Conservation (phyloP, 2,329 filamentous ascomycete genomes). For the Aspergillus calidoustus region DNA sequence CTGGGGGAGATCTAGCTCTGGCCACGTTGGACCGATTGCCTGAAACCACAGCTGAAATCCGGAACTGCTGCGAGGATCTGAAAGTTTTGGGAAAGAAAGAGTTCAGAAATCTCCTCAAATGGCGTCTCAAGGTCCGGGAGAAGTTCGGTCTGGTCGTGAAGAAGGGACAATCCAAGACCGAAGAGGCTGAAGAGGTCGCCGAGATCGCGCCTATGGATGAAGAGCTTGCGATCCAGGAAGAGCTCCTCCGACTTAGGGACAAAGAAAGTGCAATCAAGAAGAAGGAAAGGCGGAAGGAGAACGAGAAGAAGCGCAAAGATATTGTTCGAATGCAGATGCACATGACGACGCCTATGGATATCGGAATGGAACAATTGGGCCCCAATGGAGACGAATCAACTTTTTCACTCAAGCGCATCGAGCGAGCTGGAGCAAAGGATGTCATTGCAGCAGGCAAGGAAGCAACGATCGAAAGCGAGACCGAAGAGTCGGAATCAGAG, state of each 20-base stretch:
- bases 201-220: slow-evolving; percentile 92
- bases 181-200: slow-evolving; percentile 72
- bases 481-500: slow-evolving; percentile 62
- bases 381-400: slow-evolving; percentile 80
- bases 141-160: slow-evolving; percentile 86
- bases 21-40: slow-evolving; percentile 83
- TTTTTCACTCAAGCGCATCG: slow-evolving; percentile 81
- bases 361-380: slow-evolving; percentile 85
- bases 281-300: slow-evolving; percentile 82
- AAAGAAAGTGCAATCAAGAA: slow-evolving; percentile 77
- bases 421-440: slow-evolving; percentile 72
- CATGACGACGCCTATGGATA: slow-evolving; percentile 95
- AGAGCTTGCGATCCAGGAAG: slow-evolving; percentile 85
- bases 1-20: slow-evolving; percentile 81
- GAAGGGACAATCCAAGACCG: slow-evolving; percentile 59
- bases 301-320: slow-evolving; percentile 92
- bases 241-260: slow-evolving; percentile 81
- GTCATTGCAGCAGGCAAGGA: slow-evolving; percentile 79
- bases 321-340: slow-evolving; percentile 96
- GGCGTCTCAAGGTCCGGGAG: slow-evolving; percentile 87
- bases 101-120: slow-evolving; percentile 86
- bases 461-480: slow-evolving; percentile 63
- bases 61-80: slow-evolving; percentile 77
- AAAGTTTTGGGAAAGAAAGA: slow-evolving; percentile 93
- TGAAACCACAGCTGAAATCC: slow-evolving; percentile 83